Evolutionary conservation across 2,329 filamentous ascomycete genomes (phyloP).

Genomic region (Fusarium brevicatenulatum): DNA sequence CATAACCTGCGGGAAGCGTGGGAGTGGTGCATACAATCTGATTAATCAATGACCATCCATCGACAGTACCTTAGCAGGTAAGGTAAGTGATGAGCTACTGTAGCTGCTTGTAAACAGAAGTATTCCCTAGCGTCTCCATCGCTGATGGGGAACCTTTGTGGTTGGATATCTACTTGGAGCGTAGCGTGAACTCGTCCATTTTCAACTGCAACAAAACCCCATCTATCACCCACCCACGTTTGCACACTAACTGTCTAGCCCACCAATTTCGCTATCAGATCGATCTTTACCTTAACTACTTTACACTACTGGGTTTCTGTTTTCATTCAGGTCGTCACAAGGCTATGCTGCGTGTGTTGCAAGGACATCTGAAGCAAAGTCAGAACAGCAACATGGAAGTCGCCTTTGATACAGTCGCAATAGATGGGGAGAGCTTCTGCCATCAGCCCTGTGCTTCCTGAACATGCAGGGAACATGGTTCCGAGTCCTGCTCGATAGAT

Average conservation of each 20-base stretch:
- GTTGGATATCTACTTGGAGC: conserved; percentile 15
- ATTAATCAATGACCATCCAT: neutral
- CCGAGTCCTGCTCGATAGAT: conserved; percentile 15
- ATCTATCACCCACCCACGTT: conserved; percentile 5
- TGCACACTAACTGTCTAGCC: neutral
- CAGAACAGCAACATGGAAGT: neutral
- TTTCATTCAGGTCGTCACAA: neutral
- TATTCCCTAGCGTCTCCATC: conserved; percentile 10
- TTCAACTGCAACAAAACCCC: conserved; percentile 15
- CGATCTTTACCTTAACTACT: neutral
- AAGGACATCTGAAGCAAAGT: neutral
- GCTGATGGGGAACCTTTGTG: conserved; percentile 16
- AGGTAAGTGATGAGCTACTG: neutral
- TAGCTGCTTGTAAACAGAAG: neutral
- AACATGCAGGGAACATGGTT: conserved; percentile 28
- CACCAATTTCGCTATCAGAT: conserved; percentile 21
- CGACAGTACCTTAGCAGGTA: neutral
- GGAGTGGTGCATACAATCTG: neutral
- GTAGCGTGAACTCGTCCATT: conserved; percentile 20
- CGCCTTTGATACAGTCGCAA: neutral
- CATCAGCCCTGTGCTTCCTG: neutral
- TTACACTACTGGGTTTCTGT: neutral
- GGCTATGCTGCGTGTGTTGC: neutral
- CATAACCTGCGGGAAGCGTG: conserved; percentile 5
- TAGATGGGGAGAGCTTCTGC: neutral